Base-by-base conservation (phyloP, 2,329 filamentous ascomycete species). In the Cladophialophora exuberans region DNA sequence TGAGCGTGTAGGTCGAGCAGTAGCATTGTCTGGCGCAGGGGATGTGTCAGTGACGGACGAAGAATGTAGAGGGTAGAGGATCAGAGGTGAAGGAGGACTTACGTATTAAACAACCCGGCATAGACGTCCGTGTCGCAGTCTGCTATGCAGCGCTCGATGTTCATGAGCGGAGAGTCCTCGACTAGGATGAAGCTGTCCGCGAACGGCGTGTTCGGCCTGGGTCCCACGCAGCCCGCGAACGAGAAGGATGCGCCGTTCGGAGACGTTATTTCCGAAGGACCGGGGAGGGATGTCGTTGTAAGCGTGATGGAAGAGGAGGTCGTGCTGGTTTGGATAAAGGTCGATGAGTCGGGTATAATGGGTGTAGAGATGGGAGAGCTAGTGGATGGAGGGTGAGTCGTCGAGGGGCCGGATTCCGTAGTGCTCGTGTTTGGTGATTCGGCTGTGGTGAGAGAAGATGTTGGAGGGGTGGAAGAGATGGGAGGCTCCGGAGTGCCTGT, bases 391-490 rank as follows among this genome's bases (percentile, higher is more conserved):
- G 52, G 10, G 31, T 38, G 17, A 7, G 45, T 25, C 4, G 45
- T 44, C 9, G 15, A 23, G 20, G 39, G 44, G 3, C 20, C 15
- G 38, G 38, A 25, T 25, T 42, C 38, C 9, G 10, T 13, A 4
- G 11, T 42, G 20, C 3, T 42, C 6, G 38, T 42, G 23, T 20
- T 10, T 23, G 38, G n/a, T n/a, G 38, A 6, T 11, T 11, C 20
- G 38, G 11, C 26, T 4, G 20, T 15, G 6, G 20, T 42, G 9
- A n/a, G 18, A n/a, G 54, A 44, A 13, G 52, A 87, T 69, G 10
- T 75, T 13, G 38, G 18, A 42, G 38, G 4, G 2, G 2, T 23
- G 7, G 11, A 25, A 23, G 38, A 25, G 20, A 18, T 9, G 6
- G 38, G 23, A 23, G 20, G 26, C 9, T 20, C 13, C 20, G 38